Conservation (phyloP, 2,329 filamentous ascomycete genomes). For the Pestalotiopsis sp. region DNA sequence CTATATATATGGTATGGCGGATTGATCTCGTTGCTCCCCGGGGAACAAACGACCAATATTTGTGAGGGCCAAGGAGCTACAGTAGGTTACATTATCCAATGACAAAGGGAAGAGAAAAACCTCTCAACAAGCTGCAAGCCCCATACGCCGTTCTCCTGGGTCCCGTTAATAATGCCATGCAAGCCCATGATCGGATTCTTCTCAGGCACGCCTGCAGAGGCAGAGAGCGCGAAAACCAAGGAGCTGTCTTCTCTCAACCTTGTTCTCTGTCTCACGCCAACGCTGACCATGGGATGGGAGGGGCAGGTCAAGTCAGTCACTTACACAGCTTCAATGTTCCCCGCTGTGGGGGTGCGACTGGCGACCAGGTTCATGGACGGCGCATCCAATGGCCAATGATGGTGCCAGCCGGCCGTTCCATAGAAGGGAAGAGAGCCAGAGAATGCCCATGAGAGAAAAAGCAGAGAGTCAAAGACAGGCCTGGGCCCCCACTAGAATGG, state of each 20-base stretch:
- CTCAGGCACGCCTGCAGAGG: slow-evolving; percentile 1
- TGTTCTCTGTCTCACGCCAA: not conserved
- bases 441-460: not conserved
- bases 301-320: not conserved
- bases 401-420: slow-evolving; percentile 17
- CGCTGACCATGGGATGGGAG: not conserved
- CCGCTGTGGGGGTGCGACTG: slow-evolving; percentile 20
- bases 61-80: not conserved
- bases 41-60: not conserved
- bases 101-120: not conserved
- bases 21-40: not conserved
- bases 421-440: not conserved
- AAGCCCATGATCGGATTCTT: not conserved
- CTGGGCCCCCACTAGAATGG: not conserved
- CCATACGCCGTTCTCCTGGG: not conserved
- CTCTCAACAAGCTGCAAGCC: not conserved
- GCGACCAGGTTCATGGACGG: slow-evolving; percentile 18
- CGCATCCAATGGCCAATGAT: slow-evolving; percentile 17
- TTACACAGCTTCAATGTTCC: slow-evolving; percentile 11
- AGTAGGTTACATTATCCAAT: not conserved
- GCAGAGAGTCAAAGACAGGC: not conserved
- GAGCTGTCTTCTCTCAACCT: not conserved
- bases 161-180: not conserved
- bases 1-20: not conserved
- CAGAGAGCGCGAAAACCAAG: not conserved